Evolutionary conservation across 805 yeast genomes (phyloP), one percentile per base, ranked within the genome.

Genomic region (Grigorovia yakushimaensis): DNA sequence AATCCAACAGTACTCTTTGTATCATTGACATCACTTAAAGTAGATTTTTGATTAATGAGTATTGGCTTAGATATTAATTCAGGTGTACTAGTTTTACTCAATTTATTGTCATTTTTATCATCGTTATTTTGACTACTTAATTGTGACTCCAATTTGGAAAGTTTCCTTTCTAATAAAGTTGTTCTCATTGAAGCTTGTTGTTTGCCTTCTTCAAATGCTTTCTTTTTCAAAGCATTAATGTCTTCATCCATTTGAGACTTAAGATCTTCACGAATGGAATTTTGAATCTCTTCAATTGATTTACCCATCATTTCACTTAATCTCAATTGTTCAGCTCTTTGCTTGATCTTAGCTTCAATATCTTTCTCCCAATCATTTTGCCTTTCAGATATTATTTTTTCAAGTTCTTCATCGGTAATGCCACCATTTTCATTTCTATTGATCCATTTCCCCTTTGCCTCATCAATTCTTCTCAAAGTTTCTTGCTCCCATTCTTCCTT

Each of bases 351-450:
- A 37, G 51, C 46, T 18, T 57, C 51, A 41, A 54, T 60, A 17
- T 54, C 57, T 17, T 51, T 54, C 47, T 58, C 63, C 13, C 61
- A 43, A 42, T 59, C 58, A 13, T 49, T 43, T 47, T 56, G 65
- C 33, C 72, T 71, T 42, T 62, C 65, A 50, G 75, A 79, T 24
- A 76, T 67, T 45, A 72, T 73, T 41, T 74, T 79, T n/a, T 79
- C 75, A 61, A 83, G 73, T 49, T 76, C 82, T 43, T 73, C 73
- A 56, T 79, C 80, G 2, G 75, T 72, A 23, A 9, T n/a, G 17
- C 7, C 37, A 3, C 17, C 17, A n/a, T 11, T 11, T 8, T 13
- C 37, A 11, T 33, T 33, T 33, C 15, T n/a, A 15, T 11, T 33
- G n/a, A 6, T 33, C 37, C 37, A 33, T 33, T 33, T n/a, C 42